Conservation (phyloP, 768 basidiomycete species). For the Suillus bovinus region DNA sequence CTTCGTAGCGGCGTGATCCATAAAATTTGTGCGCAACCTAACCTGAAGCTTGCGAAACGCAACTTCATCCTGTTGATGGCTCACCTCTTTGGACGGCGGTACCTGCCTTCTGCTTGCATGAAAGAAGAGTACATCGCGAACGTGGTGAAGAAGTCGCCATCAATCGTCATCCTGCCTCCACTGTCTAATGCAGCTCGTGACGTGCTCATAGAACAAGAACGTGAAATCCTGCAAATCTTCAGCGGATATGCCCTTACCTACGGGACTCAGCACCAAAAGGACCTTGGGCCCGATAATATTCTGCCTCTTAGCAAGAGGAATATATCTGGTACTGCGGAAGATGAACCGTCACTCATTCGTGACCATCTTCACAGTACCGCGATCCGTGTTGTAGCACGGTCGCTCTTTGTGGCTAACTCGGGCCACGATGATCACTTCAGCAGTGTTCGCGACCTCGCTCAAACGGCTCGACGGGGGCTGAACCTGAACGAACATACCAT, state of each 20-base stretch:
- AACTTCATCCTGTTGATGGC: conserved; percentile 57
- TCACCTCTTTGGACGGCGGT: conserved; percentile 66
- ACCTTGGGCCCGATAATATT: conserved; percentile 42
- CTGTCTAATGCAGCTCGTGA: conserved; percentile 41
- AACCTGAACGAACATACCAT: conserved; percentile 59
- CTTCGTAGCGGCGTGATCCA: conserved; percentile 61
- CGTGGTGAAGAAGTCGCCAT: conserved; percentile 49
- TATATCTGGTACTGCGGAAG: conserved; percentile 20
- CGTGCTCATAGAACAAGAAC: conserved; percentile 47
- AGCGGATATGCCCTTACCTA: conserved; percentile 54
- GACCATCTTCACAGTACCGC: conserved; percentile 39
- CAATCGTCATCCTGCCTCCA: conserved; percentile 55
- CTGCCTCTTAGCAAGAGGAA: conserved; percentile 49
- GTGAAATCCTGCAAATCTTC: conserved; percentile 54
- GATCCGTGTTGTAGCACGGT: conserved; percentile 46
- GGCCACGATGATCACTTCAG: conserved; percentile 60
- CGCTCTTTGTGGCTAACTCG: conserved; percentile 66
- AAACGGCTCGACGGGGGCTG: conserved; percentile 52
- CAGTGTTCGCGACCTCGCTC: conserved; percentile 51
- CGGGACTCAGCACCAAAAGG: conserved; percentile 36
- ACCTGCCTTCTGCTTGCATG: conserved; percentile 47
- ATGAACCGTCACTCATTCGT: conserved; percentile 12
- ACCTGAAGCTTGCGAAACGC: conserved; percentile 41
- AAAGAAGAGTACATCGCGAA: conserved; percentile 35
- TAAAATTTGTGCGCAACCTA: conserved; percentile 46